phyloP scores from a whole-genome alignment of 2,329 filamentous ascomycete genomes.

The Hypoxylon sp. region DNA sequence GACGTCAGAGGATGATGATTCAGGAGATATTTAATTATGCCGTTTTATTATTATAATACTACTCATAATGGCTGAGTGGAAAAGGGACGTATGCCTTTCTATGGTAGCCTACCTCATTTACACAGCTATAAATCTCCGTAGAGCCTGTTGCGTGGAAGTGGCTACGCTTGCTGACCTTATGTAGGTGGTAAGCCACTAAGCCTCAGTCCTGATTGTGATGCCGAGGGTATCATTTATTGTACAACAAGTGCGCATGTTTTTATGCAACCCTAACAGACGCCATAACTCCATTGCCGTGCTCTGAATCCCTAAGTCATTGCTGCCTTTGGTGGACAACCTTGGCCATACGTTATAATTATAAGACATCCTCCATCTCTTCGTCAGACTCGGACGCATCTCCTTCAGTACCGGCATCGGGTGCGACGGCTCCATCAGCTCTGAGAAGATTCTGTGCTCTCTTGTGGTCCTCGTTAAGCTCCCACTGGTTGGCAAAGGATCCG shows the following conservation, averaged over 20 bases:
- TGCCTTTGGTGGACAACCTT: not conserved
- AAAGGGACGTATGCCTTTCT: not conserved
- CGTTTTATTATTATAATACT: not conserved
- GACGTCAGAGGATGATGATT: constrained; percentile 17
- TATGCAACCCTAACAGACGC: constrained; percentile 34
- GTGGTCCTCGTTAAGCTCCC: constrained; percentile 83
- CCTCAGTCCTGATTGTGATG: constrained; percentile 36
- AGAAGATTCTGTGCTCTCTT: constrained; percentile 66
- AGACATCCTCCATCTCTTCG: constrained; percentile 85
- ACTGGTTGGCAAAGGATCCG: constrained; percentile 87
- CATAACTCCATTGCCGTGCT: constrained; percentile 43
- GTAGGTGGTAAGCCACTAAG: constrained; percentile 15
- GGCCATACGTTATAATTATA: constrained; percentile 48
- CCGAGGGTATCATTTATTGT: constrained; percentile 52
- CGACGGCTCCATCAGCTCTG: constrained; percentile 65
- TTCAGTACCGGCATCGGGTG: constrained; percentile 61
- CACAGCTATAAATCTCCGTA: constrained; percentile 1
- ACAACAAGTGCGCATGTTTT: constrained; percentile 18
- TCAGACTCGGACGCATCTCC: constrained; percentile 74
- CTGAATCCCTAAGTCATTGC: constrained; percentile 14
- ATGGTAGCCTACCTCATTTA: not conserved
- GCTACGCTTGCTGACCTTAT: constrained; percentile 14
- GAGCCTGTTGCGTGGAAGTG: not conserved
- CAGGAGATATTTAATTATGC: not conserved
- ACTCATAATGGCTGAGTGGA: not conserved